Percentiles rank a stretch among this genome's conserved stretches.
Evolutionary conservation across 345 rosid species (phyloP).

Genomic region (Triadica sebifera): DNA sequence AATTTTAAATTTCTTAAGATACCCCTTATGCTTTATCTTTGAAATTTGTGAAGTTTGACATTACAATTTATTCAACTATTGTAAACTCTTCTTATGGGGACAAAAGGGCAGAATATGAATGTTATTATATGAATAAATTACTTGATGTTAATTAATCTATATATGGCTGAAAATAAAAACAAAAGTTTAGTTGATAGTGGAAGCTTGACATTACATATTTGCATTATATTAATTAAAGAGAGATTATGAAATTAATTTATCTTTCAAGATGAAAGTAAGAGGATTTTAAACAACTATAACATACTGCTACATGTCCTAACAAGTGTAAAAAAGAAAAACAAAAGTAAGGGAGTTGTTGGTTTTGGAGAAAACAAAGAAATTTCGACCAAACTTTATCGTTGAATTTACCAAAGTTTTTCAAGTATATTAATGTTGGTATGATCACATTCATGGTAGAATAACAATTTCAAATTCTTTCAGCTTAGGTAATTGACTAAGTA

Average conservation of each 20-base stretch:
- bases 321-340: not conserved
- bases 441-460: too few species aligned
- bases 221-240: not conserved
- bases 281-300: too few species aligned
- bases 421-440: not conserved
- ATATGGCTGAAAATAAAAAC: not conserved
- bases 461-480: not conserved
- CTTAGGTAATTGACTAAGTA: conserved; percentile 31
- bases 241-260: not conserved
- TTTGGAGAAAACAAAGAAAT: not conserved
- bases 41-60: not conserved
- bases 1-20: too few species aligned
- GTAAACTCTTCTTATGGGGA: not conserved
- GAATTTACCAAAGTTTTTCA: not conserved
- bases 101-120: too few species aligned
- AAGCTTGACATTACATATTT: not conserved
- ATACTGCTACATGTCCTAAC: not conserved
- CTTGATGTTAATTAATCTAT: too few species aligned
- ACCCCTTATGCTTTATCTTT: too few species aligned
- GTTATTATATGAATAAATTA: too few species aligned
- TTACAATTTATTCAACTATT: not conserved
- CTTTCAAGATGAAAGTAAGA: conserved; percentile 4
- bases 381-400: not conserved
- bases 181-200: conserved; percentile 5
- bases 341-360: conserved; percentile 12